Evolutionary conservation across 192 early-diverging fungal species (phyloP).

Genomic region (Podochytrium sp.): DNA sequence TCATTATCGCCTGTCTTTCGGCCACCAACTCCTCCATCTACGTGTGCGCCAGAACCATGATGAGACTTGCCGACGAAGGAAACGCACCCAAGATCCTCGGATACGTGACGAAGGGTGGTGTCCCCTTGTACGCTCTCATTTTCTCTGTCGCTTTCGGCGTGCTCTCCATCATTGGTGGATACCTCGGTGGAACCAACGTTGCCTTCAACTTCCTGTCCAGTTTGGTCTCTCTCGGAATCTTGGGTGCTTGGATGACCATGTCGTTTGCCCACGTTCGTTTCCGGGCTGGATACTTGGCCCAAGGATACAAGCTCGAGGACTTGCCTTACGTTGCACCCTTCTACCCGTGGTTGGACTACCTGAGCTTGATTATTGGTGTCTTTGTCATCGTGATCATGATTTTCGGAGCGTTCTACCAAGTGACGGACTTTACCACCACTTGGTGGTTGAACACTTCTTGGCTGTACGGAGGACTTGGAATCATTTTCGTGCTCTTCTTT

Average conservation of each 20-base stretch:
- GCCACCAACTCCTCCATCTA: slow-evolving; percentile 79
- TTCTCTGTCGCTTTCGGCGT: slow-evolving; percentile 58
- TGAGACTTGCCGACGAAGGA: slow-evolving; percentile 62
- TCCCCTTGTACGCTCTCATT: slow-evolving; percentile 62
- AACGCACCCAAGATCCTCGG: slow-evolving; percentile 63
- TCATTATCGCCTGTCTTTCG: slow-evolving; percentile 68
- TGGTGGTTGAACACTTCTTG: slow-evolving; percentile 14
- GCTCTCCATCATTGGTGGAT: slow-evolving; percentile 56
- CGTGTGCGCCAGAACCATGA: slow-evolving; percentile 66
- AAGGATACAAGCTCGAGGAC: slow-evolving; percentile 9
- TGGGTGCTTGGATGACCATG: slow-evolving; percentile 32
- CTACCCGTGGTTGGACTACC: slow-evolving; percentile 25
- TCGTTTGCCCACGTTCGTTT: slow-evolving; percentile 27
- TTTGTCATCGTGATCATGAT: slow-evolving; percentile 15
- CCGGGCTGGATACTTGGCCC: slow-evolving; percentile 18
- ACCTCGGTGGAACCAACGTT: slow-evolving; percentile 48
- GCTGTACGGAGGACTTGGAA: slow-evolving; percentile 22
- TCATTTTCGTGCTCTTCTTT: background rate
- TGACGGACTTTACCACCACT: background rate
- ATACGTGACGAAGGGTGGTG: slow-evolving; percentile 51
- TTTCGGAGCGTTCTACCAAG: slow-evolving; percentile 6
- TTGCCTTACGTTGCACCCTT: slow-evolving; percentile 29
- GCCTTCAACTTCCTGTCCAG: slow-evolving; percentile 45
- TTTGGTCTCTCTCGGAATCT: slow-evolving; percentile 15
- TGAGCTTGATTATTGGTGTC: slow-evolving; percentile 12